These are phyloP conservation scores for Tulasnella sp. DNA, from an alignment of 768 basidiomycete species.

Conservation along the genomic window DNA sequence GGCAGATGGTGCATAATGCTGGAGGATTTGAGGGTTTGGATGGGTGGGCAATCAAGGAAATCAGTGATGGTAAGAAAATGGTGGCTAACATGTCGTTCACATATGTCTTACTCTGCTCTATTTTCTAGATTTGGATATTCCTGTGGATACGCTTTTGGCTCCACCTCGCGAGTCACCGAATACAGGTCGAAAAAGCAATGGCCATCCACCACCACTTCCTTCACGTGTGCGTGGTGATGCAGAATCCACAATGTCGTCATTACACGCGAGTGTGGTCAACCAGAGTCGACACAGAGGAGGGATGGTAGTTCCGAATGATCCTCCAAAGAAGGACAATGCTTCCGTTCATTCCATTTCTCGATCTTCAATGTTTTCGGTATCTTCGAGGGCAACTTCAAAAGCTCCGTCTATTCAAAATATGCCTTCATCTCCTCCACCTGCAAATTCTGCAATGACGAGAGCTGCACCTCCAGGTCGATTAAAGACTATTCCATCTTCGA, in stretches of 20 bases:
- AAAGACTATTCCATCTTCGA: slow-evolving; percentile 9
- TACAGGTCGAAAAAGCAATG: too few relatives aligned
- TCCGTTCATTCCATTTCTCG: slow-evolving; percentile 39
- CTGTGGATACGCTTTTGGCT: slow-evolving; percentile 56
- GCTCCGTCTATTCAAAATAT: not conserved
- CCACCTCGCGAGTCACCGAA: slow-evolving; percentile 30
- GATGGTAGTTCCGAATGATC: slow-evolving; percentile 4
- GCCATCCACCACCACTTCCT: slow-evolving; percentile 24
- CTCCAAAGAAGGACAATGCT: too few relatives aligned
- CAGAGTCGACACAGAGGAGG: slow-evolving; percentile 19
- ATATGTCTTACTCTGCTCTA: slow-evolving; percentile 7
- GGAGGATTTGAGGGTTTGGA: slow-evolving; percentile 78
- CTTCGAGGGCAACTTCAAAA: not conserved
- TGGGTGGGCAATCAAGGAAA: slow-evolving; percentile 78
- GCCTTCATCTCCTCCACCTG: slow-evolving; percentile 11
- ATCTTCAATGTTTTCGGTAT: not conserved
- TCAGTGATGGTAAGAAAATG: slow-evolving; percentile 50
- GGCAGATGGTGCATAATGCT: slow-evolving; percentile 58
- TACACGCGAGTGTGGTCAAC: slow-evolving; percentile 35
- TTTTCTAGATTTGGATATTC: slow-evolving; percentile 59
- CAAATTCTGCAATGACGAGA: slow-evolving; percentile 7
- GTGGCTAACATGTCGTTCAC: slow-evolving; percentile 2
- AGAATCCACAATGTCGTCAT: slow-evolving; percentile 34
- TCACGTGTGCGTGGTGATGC: slow-evolving; percentile 30
- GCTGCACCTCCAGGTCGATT: not conserved